These are phyloP conservation scores for Lactarius tabidus DNA, from an alignment of 768 basidiomycete species.

Conservation along the genomic window DNA sequence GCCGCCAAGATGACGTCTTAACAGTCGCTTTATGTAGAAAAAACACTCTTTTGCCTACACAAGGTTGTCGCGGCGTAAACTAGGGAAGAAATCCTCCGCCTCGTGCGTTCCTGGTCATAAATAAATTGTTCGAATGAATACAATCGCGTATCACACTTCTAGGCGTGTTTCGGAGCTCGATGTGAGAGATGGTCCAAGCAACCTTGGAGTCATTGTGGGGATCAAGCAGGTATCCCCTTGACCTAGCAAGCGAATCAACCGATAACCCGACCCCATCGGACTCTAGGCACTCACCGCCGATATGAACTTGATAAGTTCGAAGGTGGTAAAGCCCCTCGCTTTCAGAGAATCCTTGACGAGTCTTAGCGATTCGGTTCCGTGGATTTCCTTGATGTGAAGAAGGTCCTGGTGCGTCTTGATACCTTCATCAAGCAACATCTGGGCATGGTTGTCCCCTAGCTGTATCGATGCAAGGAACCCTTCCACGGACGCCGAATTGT, in stretches of 20 bases:
- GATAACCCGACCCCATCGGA: neutral
- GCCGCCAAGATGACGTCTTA: slow-evolving; percentile 7
- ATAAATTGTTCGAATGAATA: neutral
- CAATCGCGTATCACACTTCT: neutral
- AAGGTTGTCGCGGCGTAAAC: neutral
- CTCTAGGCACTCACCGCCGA: neutral
- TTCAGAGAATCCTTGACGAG: neutral
- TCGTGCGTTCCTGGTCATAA: neutral
- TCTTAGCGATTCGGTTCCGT: neutral
- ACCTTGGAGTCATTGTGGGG: neutral
- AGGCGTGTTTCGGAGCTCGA: neutral
- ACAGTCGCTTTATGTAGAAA: neutral
- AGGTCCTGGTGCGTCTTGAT: slow-evolving; percentile 6
- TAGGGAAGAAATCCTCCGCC: neutral
- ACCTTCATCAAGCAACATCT: slow-evolving; percentile 5
- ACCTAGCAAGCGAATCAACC: neutral
- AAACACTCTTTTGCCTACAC: neutral
- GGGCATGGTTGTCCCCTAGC: slow-evolving; percentile 1
- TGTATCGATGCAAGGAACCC: neutral
- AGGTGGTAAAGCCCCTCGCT: slow-evolving; percentile 6
- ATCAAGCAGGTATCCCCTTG: neutral
- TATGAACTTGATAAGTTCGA: slow-evolving; percentile 11
- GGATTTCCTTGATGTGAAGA: neutral
- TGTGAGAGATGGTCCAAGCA: neutral
- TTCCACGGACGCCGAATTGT: neutral